Evolutionary conservation across 306 rosid species (phyloP).

Genomic region (Prunus padus): DNA sequence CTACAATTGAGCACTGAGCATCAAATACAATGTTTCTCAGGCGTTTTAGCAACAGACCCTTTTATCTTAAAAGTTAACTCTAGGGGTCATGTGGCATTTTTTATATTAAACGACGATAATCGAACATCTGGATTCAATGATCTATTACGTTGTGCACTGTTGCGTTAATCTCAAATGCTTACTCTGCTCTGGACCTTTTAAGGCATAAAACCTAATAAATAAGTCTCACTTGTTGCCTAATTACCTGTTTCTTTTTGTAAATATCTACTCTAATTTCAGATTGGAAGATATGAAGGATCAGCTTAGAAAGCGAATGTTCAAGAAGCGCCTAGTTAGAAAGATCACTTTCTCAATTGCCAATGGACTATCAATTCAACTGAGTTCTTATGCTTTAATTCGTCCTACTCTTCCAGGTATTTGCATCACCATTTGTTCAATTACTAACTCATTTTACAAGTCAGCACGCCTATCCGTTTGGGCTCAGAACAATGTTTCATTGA

Average conservation of each 20-base stretch:
- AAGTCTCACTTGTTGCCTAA: neutral
- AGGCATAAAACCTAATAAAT: neutral
- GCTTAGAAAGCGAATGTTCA: constrained; percentile 86
- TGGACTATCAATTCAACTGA: constrained; percentile 71
- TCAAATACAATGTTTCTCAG: neutral
- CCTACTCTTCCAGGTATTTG: constrained; percentile 72
- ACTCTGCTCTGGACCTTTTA: neutral
- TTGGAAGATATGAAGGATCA: constrained; percentile 87
- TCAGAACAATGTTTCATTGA: constrained; percentile 14
- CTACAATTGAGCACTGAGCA: no score
- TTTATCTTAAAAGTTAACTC: neutral
- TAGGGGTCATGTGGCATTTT: neutral
- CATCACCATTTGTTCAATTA: constrained; percentile 22
- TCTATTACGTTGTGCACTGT: neutral
- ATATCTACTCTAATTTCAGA: constrained; percentile 43
- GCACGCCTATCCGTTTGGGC: constrained; percentile 25
- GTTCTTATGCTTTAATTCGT: constrained; percentile 83
- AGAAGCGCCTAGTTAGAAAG: constrained; percentile 70
- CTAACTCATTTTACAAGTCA: constrained; percentile 1
- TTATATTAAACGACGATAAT: neutral
- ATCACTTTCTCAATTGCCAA: constrained; percentile 58
- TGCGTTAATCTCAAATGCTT: neutral
- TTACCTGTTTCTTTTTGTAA: neutral
- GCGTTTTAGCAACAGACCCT: neutral
- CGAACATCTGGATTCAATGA: neutral